A percentile compares a stretch with the other conserved stretches of the same genome.
Evolutionary conservation across 2,329 filamentous ascomycete species (phyloP).

Genomic region (Furcasterigmium furcatum): DNA sequence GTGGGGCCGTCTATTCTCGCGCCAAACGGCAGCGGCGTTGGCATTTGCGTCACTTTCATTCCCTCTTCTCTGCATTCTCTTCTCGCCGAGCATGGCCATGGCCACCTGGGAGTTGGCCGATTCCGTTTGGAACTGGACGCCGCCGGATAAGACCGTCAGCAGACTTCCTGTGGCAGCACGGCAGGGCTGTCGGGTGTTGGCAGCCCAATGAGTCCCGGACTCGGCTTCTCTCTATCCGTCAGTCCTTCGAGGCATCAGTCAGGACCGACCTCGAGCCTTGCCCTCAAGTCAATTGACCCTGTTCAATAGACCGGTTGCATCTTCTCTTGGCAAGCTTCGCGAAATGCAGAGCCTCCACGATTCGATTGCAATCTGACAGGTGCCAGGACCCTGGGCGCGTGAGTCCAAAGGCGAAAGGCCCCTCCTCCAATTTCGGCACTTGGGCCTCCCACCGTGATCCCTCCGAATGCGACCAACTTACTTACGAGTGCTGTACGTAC

Average conservation of each 20-base stretch:
- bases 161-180: neutral
- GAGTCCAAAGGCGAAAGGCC: neutral
- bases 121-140: neutral
- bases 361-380: neutral
- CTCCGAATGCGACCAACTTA: too few relatives aligned
- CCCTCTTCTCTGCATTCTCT: neutral
- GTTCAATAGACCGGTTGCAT: too few relatives aligned
- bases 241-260: too few relatives aligned
- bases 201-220: neutral
- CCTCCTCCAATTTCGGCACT: neutral
- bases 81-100: neutral
- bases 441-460: neutral
- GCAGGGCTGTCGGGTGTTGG: neutral
- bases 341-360: too few relatives aligned
- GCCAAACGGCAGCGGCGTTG: neutral
- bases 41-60: neutral
- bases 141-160: neutral
- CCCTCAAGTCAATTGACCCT: too few relatives aligned
- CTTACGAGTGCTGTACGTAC: too few relatives aligned
- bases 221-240: neutral
- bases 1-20: neutral
- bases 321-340: neutral
- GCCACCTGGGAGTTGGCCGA: neutral
- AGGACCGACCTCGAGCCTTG: too few relatives aligned
- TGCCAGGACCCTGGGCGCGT: neutral